Base-by-base conservation (phyloP, 2,329 filamentous ascomycete genomes). In the Metarhizium album region DNA sequence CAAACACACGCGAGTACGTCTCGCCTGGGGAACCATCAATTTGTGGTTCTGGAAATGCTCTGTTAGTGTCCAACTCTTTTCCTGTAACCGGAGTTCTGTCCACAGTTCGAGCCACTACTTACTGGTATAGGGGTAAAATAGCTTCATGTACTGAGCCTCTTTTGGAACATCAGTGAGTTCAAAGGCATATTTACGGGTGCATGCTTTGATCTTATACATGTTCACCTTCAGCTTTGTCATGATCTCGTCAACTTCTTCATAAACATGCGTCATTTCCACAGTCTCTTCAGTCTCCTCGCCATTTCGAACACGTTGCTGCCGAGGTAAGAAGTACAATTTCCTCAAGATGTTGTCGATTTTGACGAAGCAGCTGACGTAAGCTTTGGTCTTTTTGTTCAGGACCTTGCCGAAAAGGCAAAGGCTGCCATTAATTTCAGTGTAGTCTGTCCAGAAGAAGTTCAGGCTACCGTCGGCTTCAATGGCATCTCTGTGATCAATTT, bases 351-450 rank as follows among this genome's bases (percentile, higher is more conserved):
- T 96, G 73, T 98, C 90, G 20, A 98, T 75, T 67, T 97, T 97
- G 66, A 96, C 80, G 61, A 98, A 97, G 61, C 90, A 94, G 69
- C 93, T 98, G 53, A 90, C 85, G 63, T 87, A 90, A 42, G 75
- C 74, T 48, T 80, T 83, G 1, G 81, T 87, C 60, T 83, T 86
- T 67, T 90, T 95, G 71, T 96, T 90, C 60, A 90, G 82, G 23
- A 96, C 91, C 64, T 98, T 98, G 56, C 93, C 93, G 63, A 98
- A 97, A 11, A 98, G 77, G 65, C 90, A 97, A 9, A 98, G 73
- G 58, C 84, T 93, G 53, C 91, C 91, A 60, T 90, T 90, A 64
- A 95, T 74, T 64, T 98, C 93, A 1, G 86, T 89, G 62, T 95
- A 98, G 67, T 98, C 93, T 7, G 87, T 86, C 93, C 93, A 98